These are phyloP conservation scores for Clavariopsis aquatica DNA, from an alignment of 495 filamentous ascomycete species.

Conservation along the genomic window DNA sequence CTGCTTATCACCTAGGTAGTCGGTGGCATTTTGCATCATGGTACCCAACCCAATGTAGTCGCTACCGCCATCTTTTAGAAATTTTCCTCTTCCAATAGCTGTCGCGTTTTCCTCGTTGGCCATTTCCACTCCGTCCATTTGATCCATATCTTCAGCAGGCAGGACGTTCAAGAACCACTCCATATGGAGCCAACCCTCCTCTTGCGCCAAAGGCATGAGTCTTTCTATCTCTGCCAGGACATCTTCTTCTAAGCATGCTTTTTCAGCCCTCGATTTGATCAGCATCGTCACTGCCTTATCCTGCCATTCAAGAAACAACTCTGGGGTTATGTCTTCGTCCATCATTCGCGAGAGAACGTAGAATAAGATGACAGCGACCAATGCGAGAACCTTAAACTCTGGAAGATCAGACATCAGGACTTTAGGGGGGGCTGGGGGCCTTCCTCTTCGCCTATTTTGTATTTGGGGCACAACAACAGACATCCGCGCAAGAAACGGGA, in stretches of 20 bases:
- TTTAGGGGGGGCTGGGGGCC: constrained; percentile 12
- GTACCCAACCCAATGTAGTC: constrained; percentile 62
- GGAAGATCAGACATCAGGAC: constrained; percentile 17
- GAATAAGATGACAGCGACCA: constrained; percentile 71
- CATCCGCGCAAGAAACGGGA: constrained; percentile 27
- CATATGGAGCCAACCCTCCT: constrained; percentile 41
- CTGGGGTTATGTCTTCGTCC: constrained; percentile 45
- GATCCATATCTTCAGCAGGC: constrained; percentile 34
- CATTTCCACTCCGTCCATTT: constrained; percentile 47
- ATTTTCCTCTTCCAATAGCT: constrained; percentile 16
- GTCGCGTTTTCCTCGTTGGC: constrained; percentile 25
- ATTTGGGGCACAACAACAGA: constrained; percentile 12
- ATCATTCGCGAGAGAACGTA: constrained; percentile 51
- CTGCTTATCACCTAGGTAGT: constrained; percentile 73
- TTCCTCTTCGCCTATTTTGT: constrained; percentile 28
- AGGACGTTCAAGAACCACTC: constrained; percentile 43
- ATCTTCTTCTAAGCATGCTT: constrained; percentile 15
- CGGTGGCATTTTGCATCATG: constrained; percentile 82
- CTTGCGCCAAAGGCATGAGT: constrained; percentile 38
- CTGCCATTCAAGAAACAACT: constrained; percentile 47
- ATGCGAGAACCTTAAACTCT: constrained; percentile 48
- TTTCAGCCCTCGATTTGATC: constrained; percentile 1
- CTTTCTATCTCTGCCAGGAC: constrained; percentile 31
- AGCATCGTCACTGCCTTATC: constrained; percentile 45
- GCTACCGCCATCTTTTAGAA: constrained; percentile 36